Evolutionary conservation across 2,329 filamentous ascomycete species (phyloP).

Genomic region (Epichloe typhina): DNA sequence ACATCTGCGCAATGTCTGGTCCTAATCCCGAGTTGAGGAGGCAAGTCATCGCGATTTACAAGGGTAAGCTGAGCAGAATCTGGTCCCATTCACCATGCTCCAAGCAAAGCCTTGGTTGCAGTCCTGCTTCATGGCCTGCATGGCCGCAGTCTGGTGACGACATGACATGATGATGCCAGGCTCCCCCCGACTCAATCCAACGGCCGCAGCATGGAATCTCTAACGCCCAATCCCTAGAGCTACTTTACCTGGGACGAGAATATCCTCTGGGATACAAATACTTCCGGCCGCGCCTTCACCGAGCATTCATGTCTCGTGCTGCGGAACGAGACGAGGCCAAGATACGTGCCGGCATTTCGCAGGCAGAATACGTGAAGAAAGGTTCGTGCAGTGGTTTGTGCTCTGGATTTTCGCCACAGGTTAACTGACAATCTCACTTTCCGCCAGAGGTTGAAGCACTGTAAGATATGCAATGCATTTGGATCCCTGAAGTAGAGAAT

Average conservation of each 20-base stretch:
- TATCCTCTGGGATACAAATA: constrained; percentile 76
- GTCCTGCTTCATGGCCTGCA: not conserved
- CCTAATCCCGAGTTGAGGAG: constrained; percentile 49
- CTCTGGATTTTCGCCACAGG: constrained; percentile 1
- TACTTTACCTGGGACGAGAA: constrained; percentile 70
- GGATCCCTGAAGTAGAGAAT: not conserved
- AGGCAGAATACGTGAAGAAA: constrained; percentile 84
- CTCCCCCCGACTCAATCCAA: not conserved
- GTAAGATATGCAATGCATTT: constrained; percentile 39
- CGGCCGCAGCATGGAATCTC: not conserved
- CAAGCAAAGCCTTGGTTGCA: not conserved
- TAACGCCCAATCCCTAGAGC: constrained; percentile 39
- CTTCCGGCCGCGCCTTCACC: constrained; percentile 69
- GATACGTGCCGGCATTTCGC: constrained; percentile 61
- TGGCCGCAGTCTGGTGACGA: no score
- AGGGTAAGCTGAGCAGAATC: constrained; percentile 43
- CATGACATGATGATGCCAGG: not conserved
- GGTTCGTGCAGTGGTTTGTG: constrained; percentile 33
- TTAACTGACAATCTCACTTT: not conserved
- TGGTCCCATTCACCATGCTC: not conserved
- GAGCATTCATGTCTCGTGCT: constrained; percentile 69
- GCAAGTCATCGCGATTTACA: constrained; percentile 78
- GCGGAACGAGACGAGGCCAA: constrained; percentile 56
- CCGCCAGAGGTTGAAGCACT: constrained; percentile 72
- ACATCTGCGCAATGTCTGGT: constrained; percentile 11